Evolutionary conservation across 148 eudicot species (phyloP).

Genomic region (Fagopyrum homotropicum): DNA sequence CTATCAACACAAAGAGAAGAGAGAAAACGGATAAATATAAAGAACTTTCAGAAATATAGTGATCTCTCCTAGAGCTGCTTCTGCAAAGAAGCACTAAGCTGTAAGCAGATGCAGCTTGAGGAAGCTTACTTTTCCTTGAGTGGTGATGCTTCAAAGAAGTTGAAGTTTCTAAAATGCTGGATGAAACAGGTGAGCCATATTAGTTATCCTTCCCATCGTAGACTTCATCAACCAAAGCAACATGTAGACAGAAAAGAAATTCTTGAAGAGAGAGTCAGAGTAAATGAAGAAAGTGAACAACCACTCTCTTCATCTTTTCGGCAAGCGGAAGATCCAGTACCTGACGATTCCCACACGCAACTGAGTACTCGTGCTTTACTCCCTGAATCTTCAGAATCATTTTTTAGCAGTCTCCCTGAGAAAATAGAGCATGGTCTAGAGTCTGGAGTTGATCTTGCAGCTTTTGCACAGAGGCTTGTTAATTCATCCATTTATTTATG

Average conservation of each 20-base stretch:
- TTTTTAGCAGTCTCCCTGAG: conserved; percentile 53
- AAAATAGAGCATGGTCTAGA: conserved; percentile 65
- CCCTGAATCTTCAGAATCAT: conserved; percentile 46
- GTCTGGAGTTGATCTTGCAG: conserved; percentile 65
- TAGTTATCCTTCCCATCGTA: conserved; percentile 4
- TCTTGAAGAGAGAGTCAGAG: conserved; percentile 20
- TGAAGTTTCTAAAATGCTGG: conserved; percentile 88
- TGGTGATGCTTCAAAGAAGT: conserved; percentile 52
- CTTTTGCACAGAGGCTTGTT: conserved; percentile 67
- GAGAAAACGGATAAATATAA: conserved; percentile 43
- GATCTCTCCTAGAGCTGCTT: conserved; percentile 69
- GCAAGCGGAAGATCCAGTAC: conserved; percentile 13
- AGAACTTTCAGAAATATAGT: conserved; percentile 26
- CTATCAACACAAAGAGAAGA: conserved; percentile 26
- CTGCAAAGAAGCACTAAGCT: conserved; percentile 50
- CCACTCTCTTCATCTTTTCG: conserved; percentile 20
- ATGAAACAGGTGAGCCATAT: conserved; percentile 56
- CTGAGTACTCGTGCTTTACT: conserved; percentile 22
- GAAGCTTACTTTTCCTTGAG: conserved; percentile 48
- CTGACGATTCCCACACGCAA: conserved; percentile 25
- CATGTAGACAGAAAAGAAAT: conserved; percentile 16
- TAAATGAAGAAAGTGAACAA: conserved; percentile 33
- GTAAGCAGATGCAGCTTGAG: conserved; percentile 49
- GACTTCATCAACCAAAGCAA: conserved; percentile 23
- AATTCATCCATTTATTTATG: conserved; percentile 57